Evolutionary conservation across 768 basidiomycete genomes (phyloP), one percentile per base, ranked within the genome.

Genomic region (Boletus barrowsii): DNA sequence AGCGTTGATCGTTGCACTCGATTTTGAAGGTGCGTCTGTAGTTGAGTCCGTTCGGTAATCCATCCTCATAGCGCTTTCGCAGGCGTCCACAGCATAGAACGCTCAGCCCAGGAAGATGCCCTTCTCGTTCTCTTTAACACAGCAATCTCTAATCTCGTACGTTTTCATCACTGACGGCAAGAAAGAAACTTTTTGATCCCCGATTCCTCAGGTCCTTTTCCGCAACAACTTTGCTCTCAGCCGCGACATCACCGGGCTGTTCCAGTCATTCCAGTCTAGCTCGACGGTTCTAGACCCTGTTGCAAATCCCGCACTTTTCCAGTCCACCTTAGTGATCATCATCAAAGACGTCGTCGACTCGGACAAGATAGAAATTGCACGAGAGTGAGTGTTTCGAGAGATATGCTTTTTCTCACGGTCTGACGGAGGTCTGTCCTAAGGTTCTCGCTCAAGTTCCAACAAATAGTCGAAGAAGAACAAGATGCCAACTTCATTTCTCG

Each of bases 301-400:
- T 2, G 70, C 77, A 0, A 86, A 85, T 61, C 83, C 82, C 0
- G 72, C 71, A 14, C 72, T 86, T 20, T 86, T 86, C 68, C 79
- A 76, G 53, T 84, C 82, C 0, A 81, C 75, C 0, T 71, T 86
- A 13, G 75, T 76, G 8, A 84, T 86, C 57, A 83, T 86, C 47
- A 84, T 86, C 64, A 86, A 85, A 79, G 84, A 86, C 45, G 84
- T 86, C 11, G 75, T 83, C 5, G 84, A 86, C 45, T 76, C 80
- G 0, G 84, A 85, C 60, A 82, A 77, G 60, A 64, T 63, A 0
- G 84, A 86, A 47, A 83, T 86, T 33, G 78, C 75, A 8, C 68
- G 76, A 61, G 83, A 86, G 83, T 84, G 58, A 59, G 80, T 36
- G 4, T 9, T 20, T 24, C 45, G 13, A 29, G n/a, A 11, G 1